These are phyloP conservation scores for Ceratopteris richardii DNA, from an alignment of 75 land plant species.

Conservation along the genomic window DNA sequence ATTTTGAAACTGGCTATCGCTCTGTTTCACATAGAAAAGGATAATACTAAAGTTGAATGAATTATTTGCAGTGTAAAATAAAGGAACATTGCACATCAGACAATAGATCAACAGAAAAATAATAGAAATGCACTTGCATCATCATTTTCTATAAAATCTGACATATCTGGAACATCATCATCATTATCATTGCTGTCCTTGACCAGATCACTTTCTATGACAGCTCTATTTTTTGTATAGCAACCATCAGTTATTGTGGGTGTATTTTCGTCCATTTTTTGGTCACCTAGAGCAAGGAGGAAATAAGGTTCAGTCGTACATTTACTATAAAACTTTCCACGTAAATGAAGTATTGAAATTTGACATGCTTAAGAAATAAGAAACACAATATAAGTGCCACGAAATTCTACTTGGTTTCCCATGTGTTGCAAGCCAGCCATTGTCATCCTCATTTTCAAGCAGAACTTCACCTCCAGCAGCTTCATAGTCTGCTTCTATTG, in stretches of 20 bases:
- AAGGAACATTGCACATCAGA: no score
- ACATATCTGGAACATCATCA: slow-evolving; percentile 92
- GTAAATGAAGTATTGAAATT: no score
- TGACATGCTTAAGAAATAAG: no score
- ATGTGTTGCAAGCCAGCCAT: slow-evolving; percentile 97
- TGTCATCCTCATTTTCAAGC: slow-evolving; percentile 68
- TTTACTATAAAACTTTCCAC: no score
- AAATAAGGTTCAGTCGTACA: no score
- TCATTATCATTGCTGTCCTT: slow-evolving; percentile 66
- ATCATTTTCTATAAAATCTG: slow-evolving; percentile 54
- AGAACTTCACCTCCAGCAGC: slow-evolving; percentile 87
- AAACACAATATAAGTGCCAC: no score
- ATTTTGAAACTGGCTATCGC: no score
- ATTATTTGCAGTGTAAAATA: no score
- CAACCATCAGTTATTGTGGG: slow-evolving; percentile 75
- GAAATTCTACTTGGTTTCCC: slow-evolving; percentile 49
- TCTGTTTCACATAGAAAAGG: neutral
- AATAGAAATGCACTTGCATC: slow-evolving; percentile 29
- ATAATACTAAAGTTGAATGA: neutral
- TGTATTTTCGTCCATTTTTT: slow-evolving; percentile 48
- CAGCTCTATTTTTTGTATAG: slow-evolving; percentile 33
- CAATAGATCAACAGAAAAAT: no score
- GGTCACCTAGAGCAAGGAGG: slow-evolving; percentile 26
- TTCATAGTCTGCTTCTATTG: slow-evolving; percentile 86
- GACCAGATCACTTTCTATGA: slow-evolving; percentile 20